Percentiles rank a stretch among this genome's conserved stretches.
Evolutionary conservation across 495 filamentous ascomycete genomes (phyloP).

Genomic region (Neurospora discreta): DNA sequence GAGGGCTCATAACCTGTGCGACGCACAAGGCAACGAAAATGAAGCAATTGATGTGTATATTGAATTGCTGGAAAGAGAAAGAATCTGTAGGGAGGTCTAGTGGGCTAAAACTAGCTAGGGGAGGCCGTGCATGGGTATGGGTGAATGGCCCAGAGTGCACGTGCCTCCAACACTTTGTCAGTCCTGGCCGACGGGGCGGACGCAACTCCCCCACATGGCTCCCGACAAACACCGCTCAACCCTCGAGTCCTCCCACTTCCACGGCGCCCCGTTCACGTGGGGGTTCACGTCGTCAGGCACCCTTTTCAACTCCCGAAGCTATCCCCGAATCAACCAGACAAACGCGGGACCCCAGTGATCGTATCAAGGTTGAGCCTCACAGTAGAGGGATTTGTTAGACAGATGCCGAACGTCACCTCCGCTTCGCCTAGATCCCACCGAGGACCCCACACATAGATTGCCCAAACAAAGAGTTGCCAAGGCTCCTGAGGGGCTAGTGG

Average conservation of each 20-base stretch:
- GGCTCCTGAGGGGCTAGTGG: neutral
- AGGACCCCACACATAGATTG: conserved; percentile 4
- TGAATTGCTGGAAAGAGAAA: no score
- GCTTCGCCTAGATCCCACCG: conserved; percentile 13
- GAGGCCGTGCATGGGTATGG: no score
- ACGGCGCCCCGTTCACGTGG: neutral
- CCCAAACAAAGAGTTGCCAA: neutral
- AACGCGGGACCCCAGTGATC: neutral
- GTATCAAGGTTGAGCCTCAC: neutral
- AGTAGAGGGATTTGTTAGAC: neutral
- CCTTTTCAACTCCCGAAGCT: neutral
- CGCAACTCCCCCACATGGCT: neutral
- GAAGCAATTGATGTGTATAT: no score
- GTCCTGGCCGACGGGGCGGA: neutral
- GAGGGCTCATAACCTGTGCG: no score
- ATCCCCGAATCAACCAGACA: neutral
- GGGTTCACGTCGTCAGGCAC: neutral
- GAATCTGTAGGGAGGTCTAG: no score
- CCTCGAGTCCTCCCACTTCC: neutral
- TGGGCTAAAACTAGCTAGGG: no score
- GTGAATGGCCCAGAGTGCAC: no score
- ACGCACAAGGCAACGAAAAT: no score
- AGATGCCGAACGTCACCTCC: conserved; percentile 16
- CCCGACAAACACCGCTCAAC: neutral
- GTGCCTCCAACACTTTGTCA: no score